These are phyloP conservation scores for Boletus coccyginus DNA, from an alignment of 768 basidiomycete genomes.

Conservation along the genomic window DNA sequence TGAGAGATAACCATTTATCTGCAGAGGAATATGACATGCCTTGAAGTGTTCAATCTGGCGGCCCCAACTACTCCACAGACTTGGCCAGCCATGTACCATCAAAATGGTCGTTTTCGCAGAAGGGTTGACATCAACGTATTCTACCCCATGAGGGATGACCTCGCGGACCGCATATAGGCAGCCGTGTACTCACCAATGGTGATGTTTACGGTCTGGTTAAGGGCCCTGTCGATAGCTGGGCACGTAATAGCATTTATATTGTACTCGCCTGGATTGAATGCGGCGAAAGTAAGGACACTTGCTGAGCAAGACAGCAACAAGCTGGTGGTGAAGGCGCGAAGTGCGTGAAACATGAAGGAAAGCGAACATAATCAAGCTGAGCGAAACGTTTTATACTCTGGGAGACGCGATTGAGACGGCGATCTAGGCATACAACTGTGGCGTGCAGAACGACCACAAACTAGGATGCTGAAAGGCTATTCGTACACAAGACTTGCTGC, in stretches of 20 bases:
- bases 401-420: neutral
- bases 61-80: slow-evolving; percentile 73
- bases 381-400: neutral
- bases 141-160: slow-evolving; percentile 29
- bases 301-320: neutral
- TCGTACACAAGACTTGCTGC: neutral
- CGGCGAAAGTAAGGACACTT: neutral
- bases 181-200: slow-evolving; percentile 42
- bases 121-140: slow-evolving; percentile 60
- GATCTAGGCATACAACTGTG: too few species aligned
- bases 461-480: neutral
- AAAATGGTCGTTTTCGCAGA: slow-evolving; percentile 49
- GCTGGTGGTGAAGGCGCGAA: neutral
- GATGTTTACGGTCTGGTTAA: slow-evolving; percentile 35
- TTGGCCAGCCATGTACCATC: slow-evolving; percentile 80
- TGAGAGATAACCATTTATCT: neutral
- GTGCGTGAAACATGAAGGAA: slow-evolving; percentile 1
- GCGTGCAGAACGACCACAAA: neutral
- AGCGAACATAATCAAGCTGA: neutral
- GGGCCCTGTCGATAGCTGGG: slow-evolving; percentile 39
- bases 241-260: slow-evolving; percentile 36
- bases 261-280: slow-evolving; percentile 41
- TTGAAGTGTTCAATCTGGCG: slow-evolving; percentile 67
- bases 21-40: slow-evolving; percentile 29
- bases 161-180: slow-evolving; percentile 3